These are phyloP conservation scores for Cryptosporidium muris DNA, from an alignment of 169 alveolate genomes.

Conservation along the genomic window DNA sequence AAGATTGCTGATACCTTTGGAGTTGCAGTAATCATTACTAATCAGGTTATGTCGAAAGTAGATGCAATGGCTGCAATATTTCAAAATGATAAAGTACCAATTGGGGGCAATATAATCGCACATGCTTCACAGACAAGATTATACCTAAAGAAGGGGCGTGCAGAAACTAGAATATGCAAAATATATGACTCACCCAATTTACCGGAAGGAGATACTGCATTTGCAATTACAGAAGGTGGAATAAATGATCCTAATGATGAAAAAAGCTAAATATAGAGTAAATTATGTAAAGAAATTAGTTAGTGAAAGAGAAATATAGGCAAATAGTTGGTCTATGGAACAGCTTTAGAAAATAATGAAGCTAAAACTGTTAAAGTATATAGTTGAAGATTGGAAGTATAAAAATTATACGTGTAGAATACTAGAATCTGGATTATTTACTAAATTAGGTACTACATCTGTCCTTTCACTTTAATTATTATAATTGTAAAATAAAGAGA, in stretches of 20 bases:
- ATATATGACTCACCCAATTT: slow-evolving; percentile 97
- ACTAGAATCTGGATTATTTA: not conserved
- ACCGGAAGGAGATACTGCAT: slow-evolving; percentile 98
- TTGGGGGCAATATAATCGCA: slow-evolving; percentile 99
- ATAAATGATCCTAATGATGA: slow-evolving; percentile 86
- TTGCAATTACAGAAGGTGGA: slow-evolving; percentile 92
- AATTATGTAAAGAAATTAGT: not conserved
- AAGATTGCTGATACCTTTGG: slow-evolving; percentile 95
- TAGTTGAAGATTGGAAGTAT: not conserved
- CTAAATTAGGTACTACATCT: not conserved
- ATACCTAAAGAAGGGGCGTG: slow-evolving; percentile 92
- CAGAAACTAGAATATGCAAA: slow-evolving; percentile 94
- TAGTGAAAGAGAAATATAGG: not conserved
- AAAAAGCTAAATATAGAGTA: slow-evolving; percentile 17
- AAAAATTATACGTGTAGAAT: not conserved
- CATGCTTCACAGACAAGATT: slow-evolving; percentile 98
- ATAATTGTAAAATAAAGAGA: slow-evolving; percentile 15
- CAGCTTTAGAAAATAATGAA: too few relatives aligned
- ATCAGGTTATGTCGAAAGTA: slow-evolving; percentile 94
- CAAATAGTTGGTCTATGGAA: too few relatives aligned
- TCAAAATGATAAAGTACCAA: slow-evolving; percentile 87
- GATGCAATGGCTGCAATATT: slow-evolving; percentile 87
- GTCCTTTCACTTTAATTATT: not conserved
- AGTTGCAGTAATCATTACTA: slow-evolving; percentile 94
- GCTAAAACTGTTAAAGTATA: not conserved